A percentile compares a stretch with the other conserved stretches of the same genome.
These are phyloP conservation scores for Picochlorum sp. DNA, from an alignment of 139 green algal species.

Conservation along the genomic window DNA sequence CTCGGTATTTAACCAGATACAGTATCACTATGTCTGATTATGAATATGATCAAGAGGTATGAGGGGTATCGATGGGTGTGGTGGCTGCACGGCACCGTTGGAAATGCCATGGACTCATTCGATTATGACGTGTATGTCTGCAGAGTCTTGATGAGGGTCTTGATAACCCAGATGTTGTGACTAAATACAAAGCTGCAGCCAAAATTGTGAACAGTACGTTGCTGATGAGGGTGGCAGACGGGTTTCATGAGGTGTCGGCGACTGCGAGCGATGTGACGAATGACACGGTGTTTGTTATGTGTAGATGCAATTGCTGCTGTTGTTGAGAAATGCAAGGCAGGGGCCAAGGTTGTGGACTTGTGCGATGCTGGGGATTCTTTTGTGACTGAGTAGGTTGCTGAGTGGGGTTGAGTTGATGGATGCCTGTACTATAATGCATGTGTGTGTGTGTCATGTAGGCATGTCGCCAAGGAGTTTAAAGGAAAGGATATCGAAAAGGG, in stretches of 20 bases:
- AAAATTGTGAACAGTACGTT: conserved; percentile 94
- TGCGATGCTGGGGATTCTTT: conserved; percentile 72
- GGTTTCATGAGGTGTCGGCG: background rate
- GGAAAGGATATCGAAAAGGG: conserved; percentile 95
- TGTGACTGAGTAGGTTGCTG: conserved; percentile 62
- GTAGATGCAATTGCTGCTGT: conserved; percentile 78
- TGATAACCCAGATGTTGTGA: conserved; percentile 86
- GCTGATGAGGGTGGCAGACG: background rate
- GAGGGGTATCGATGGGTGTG: background rate
- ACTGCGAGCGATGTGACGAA: background rate
- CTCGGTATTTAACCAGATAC: background rate
- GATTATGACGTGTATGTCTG: background rate
- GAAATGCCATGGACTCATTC: background rate
- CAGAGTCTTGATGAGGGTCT: conserved; percentile 8
- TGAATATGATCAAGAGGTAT: background rate
- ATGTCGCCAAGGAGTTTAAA: conserved; percentile 80
- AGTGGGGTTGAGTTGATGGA: background rate
- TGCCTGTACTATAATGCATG: background rate
- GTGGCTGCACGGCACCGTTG: background rate
- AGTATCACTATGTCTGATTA: conserved; percentile 3
- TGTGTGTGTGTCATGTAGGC: conserved; percentile 38
- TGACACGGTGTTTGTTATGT: conserved; percentile 3
- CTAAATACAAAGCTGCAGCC: conserved; percentile 97
- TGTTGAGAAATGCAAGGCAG: conserved; percentile 60
- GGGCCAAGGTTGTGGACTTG: conserved; percentile 86